Evolutionary conservation across 2,329 filamentous ascomycete species (phyloP).

Genomic region (Penicillium griseofulvum): DNA sequence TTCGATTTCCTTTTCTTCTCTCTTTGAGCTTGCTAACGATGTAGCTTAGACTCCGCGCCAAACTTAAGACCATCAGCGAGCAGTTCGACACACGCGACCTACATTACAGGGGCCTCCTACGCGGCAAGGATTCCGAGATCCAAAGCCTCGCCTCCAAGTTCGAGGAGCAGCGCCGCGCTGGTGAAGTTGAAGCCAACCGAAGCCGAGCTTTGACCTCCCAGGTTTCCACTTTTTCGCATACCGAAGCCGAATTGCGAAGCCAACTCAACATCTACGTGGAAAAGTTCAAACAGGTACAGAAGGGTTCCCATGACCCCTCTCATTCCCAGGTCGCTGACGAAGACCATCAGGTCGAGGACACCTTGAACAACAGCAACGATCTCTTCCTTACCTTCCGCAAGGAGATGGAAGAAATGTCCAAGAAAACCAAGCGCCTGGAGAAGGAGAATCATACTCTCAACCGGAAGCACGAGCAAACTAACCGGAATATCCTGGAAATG

Average conservation of each 20-base stretch:
- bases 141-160: slow-evolving; percentile 85
- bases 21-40: slow-evolving; percentile 11
- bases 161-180: slow-evolving; percentile 84
- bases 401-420: slow-evolving; percentile 99
- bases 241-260: slow-evolving; percentile 86
- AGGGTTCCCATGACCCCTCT: slow-evolving; percentile 10
- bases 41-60: slow-evolving; percentile 58
- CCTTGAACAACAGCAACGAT: slow-evolving; percentile 96
- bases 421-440: slow-evolving; percentile 94
- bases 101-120: slow-evolving; percentile 87
- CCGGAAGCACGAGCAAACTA: slow-evolving; percentile 88
- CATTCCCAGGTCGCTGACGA: slow-evolving; percentile 44
- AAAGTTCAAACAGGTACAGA: slow-evolving; percentile 95
- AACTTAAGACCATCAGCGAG: slow-evolving; percentile 88
- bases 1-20: slow-evolving; percentile 1
- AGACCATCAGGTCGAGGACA: slow-evolving; percentile 83
- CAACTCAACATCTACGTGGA: slow-evolving; percentile 98
- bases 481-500: slow-evolving; percentile 95
- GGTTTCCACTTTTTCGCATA: slow-evolving; percentile 93
- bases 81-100: slow-evolving; percentile 95
- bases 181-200: slow-evolving; percentile 75
- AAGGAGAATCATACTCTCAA: slow-evolving; percentile 92
- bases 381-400: slow-evolving; percentile 94
- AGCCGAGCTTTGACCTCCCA: slow-evolving; percentile 84
- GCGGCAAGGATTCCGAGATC: slow-evolving; percentile 93